Evolutionary conservation across 345 rosid genomes (phyloP).

Genomic region (Luvunga scandens): DNA sequence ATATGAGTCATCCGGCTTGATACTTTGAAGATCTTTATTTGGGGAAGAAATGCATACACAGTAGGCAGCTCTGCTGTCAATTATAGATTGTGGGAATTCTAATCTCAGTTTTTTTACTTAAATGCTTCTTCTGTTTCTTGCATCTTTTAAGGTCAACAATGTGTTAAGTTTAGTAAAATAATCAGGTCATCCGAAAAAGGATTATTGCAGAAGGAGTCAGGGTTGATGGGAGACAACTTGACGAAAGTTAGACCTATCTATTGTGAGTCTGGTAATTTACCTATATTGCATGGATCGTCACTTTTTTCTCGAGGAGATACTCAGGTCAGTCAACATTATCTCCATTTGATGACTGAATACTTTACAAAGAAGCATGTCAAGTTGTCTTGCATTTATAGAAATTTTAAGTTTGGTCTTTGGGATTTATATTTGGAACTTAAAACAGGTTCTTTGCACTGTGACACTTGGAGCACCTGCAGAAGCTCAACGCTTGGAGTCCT

Average conservation of each 20-base stretch:
- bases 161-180: slow-evolving; percentile 16
- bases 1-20: neutral
- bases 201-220: slow-evolving; percentile 79
- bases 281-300: slow-evolving; percentile 82
- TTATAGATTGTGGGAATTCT: neutral
- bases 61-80: neutral
- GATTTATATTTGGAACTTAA: slow-evolving; percentile 10
- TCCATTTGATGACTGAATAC: neutral
- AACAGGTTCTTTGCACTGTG: slow-evolving; percentile 89
- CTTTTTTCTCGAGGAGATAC: slow-evolving; percentile 96
- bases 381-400: neutral
- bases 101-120: neutral
- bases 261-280: slow-evolving; percentile 72
- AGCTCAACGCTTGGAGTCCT: slow-evolving; percentile 80
- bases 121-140: slow-evolving; percentile 11
- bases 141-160: slow-evolving; percentile 18
- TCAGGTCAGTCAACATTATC: slow-evolving; percentile 49
- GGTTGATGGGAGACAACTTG: slow-evolving; percentile 85
- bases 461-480: slow-evolving; percentile 93
- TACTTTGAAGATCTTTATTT: neutral
- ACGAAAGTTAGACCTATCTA: slow-evolving; percentile 83
- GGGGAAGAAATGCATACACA: neutral
- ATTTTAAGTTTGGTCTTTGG: neutral
- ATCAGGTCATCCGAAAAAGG: slow-evolving; percentile 85
- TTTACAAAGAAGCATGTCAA: neutral